phyloP scores from a whole-genome alignment of 1,284 basidiomycete genomes.

The Ceratobasidium sp. region DNA sequence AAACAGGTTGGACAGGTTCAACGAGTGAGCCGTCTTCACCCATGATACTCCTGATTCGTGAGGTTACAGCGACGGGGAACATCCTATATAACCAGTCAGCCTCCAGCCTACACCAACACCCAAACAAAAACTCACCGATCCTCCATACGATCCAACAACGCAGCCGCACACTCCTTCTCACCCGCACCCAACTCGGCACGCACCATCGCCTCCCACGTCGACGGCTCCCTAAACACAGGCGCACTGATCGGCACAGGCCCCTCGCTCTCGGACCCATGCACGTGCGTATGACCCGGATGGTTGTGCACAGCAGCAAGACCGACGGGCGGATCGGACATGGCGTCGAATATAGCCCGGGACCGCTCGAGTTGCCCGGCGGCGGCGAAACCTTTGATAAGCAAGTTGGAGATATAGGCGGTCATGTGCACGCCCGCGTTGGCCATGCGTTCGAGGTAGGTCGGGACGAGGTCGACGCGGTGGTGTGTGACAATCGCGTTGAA shows the following conservation, averaged over 20 bases:
- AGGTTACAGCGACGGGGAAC: conserved; percentile 79
- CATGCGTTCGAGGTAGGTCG: conserved; percentile 77
- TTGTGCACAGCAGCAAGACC: conserved; percentile 93
- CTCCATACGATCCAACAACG: conserved; percentile 80
- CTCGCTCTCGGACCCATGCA: conserved; percentile 53
- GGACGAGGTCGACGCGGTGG: conserved; percentile 84
- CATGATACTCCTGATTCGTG: conserved; percentile 71
- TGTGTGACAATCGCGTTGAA: conserved; percentile 89
- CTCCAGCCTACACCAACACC: not conserved
- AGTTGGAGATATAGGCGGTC: conserved; percentile 97
- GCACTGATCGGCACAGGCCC: conserved; percentile 61
- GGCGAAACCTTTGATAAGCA: conserved; percentile 91
- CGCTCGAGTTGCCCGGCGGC: conserved; percentile 76
- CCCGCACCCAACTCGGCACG: conserved; percentile 88
- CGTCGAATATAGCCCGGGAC: conserved; percentile 85
- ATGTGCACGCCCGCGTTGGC: conserved; percentile 76
- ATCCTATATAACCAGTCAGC: conserved; percentile 60
- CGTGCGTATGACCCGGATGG: conserved; percentile 75
- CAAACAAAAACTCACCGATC: conserved; percentile 66
- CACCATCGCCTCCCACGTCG: conserved; percentile 95
- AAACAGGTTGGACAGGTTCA: conserved; percentile 31
- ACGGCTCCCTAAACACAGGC: conserved; percentile 75
- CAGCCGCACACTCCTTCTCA: conserved; percentile 76
- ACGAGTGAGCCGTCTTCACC: conserved; percentile 43
- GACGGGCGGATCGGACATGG: conserved; percentile 84